These are phyloP conservation scores for Staphylotrichum tortipilum DNA, from an alignment of 495 filamentous ascomycete genomes.

Conservation along the genomic window DNA sequence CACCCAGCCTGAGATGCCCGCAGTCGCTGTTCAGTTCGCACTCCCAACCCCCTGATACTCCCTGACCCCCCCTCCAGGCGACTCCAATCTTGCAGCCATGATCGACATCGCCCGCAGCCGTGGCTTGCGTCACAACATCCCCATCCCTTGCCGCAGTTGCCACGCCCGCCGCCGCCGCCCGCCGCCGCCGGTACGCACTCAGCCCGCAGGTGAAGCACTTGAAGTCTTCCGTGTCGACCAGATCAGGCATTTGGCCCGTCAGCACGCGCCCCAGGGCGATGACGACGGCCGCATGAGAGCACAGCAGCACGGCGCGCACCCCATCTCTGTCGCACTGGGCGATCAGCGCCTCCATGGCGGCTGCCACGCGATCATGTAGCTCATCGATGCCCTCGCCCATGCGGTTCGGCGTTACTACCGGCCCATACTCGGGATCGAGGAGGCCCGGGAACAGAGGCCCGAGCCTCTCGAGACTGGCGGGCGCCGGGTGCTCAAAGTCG, in stretches of 20 bases:
- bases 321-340: slow-evolving; percentile 55
- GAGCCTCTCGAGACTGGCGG: slow-evolving; percentile 53
- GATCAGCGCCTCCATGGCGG: slow-evolving; percentile 62
- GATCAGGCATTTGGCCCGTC: slow-evolving; percentile 65
- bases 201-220: slow-evolving; percentile 77
- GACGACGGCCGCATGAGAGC: slow-evolving; percentile 82
- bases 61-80: slow-evolving; percentile 54
- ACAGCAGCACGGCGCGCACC: slow-evolving; percentile 62
- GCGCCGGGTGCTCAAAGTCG: slow-evolving; percentile 73
- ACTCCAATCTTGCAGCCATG: slow-evolving; percentile 22
- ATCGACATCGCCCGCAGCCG: slow-evolving; percentile 27
- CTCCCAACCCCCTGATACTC: slow-evolving; percentile 73
- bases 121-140: not conserved
- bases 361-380: slow-evolving; percentile 72
- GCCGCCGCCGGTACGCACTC: slow-evolving; percentile 42
- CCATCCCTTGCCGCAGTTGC: not conserved
- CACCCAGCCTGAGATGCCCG: slow-evolving; percentile 61
- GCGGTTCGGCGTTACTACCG: slow-evolving; percentile 54
- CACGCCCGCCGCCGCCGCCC: too few relatives aligned
- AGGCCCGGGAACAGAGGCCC: slow-evolving; percentile 54
- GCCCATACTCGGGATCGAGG: slow-evolving; percentile 44
- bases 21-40: slow-evolving; percentile 76
- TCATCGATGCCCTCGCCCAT: slow-evolving; percentile 69
- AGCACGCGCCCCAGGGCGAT: slow-evolving; percentile 77
- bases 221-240: slow-evolving; percentile 67